Percentiles rank a stretch among this genome's conserved stretches.
Conservation (phyloP, 2,329 filamentous ascomycete species). For the Monosporascus sp. region DNA sequence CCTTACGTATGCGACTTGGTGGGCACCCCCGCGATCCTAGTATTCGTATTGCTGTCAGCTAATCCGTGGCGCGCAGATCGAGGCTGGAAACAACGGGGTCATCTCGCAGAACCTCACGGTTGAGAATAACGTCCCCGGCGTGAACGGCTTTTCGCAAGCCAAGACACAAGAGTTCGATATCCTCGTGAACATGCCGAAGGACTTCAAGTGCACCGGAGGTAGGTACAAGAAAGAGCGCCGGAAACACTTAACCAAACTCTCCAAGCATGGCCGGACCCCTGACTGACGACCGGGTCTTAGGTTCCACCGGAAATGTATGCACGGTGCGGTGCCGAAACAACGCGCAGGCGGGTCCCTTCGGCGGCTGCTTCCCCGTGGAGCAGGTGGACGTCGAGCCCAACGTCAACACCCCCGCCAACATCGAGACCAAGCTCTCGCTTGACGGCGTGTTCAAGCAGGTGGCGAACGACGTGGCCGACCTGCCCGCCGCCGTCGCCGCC, state of each 20-base stretch:
- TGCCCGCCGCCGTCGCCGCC: conserved; percentile 39
- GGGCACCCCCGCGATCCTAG: conserved; percentile 21
- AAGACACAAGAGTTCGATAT: conserved; percentile 53
- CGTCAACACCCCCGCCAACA: conserved; percentile 38
- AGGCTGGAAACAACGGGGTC: conserved; percentile 30
- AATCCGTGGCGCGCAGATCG: conserved; percentile 2
- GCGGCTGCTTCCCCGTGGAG: conserved; percentile 53
- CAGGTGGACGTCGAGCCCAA: conserved; percentile 41
- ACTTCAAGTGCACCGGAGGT: conserved; percentile 47
- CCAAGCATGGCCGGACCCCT: neutral
- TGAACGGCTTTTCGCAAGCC: conserved; percentile 51
- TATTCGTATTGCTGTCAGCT: neutral
- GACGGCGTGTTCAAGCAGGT: conserved; percentile 43
- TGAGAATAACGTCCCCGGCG: conserved; percentile 53
- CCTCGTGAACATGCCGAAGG: conserved; percentile 45
- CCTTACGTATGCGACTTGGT: conserved; percentile 52
- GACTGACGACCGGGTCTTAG: conserved; percentile 19
- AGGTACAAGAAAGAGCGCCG: conserved; percentile 14
- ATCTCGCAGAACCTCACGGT: conserved; percentile 46
- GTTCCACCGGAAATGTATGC: conserved; percentile 53
- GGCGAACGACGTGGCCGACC: conserved; percentile 44
- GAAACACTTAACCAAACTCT: neutral
- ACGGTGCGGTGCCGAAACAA: conserved; percentile 57
- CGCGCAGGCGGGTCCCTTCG: conserved; percentile 51
- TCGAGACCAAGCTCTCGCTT: conserved; percentile 41